Evolutionary conservation across 306 rosid genomes (phyloP).

Genomic region (Sphenostylis stenocarpa): DNA sequence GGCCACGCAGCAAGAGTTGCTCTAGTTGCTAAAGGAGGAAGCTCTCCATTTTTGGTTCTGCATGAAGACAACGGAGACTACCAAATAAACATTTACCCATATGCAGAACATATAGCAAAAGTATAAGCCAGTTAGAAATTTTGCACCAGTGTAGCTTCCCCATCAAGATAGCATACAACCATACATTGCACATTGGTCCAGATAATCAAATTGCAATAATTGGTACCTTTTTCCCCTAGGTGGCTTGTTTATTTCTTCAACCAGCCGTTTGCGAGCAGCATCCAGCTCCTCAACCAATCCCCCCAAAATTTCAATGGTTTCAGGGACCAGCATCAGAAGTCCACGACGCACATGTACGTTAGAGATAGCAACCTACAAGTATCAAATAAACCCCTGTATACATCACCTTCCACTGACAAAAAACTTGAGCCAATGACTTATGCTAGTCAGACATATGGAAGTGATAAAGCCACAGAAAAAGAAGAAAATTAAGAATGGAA

Average conservation of each 20-base stretch:
- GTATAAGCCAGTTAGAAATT: constrained; percentile 13
- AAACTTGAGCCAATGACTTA: background rate
- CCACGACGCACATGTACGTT: constrained; percentile 81
- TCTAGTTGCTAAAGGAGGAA: constrained; percentile 76
- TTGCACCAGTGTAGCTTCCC: constrained; percentile 11
- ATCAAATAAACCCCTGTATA: constrained; percentile 34
- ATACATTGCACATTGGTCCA: background rate
- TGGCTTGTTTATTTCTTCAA: constrained; percentile 86
- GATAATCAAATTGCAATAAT: constrained; percentile 11
- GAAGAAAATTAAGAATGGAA: background rate
- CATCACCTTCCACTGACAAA: constrained; percentile 3
- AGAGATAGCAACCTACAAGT: constrained; percentile 66
- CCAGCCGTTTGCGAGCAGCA: constrained; percentile 74
- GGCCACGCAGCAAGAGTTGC: constrained; percentile 93
- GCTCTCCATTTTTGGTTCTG: constrained; percentile 71
- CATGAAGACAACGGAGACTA: constrained; percentile 31
- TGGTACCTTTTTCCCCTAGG: constrained; percentile 82
- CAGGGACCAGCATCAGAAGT: constrained; percentile 87
- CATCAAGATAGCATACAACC: background rate
- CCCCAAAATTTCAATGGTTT: constrained; percentile 71
- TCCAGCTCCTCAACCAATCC: constrained; percentile 86
- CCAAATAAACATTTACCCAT: background rate
- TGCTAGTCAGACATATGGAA: background rate
- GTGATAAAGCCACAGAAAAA: background rate
- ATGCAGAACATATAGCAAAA: background rate